phyloP scores from a whole-genome alignment of 805 yeast species.

The Naumovozyma castellii region DNA sequence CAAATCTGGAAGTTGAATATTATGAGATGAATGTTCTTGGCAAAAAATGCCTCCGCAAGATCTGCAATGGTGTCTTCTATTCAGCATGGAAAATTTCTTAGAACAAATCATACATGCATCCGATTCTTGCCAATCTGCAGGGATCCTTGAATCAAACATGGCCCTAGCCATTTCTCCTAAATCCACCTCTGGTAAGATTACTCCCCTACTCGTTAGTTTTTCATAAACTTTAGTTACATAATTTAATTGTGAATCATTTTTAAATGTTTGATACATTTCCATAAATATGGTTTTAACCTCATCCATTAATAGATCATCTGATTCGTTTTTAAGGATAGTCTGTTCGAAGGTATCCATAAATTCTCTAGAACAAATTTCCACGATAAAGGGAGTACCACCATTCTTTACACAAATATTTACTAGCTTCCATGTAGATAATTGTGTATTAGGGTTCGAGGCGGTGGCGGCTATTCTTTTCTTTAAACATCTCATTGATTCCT shows the following conservation, averaged over 20 bases:
- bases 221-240: conserved; percentile 57
- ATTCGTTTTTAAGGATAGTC: conserved; percentile 30
- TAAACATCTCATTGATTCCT: conserved; percentile 75
- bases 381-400: conserved; percentile 78
- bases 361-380: conserved; percentile 72
- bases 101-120: conserved; percentile 94
- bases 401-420: conserved; percentile 85
- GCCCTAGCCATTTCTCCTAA: conserved; percentile 30
- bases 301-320: conserved; percentile 46
- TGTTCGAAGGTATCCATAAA: conserved; percentile 69
- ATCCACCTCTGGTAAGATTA: conserved; percentile 47
- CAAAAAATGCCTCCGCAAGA: conserved; percentile 94
- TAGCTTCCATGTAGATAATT: conserved; percentile 63
- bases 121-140: conserved; percentile 96
- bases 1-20: conserved; percentile 61
- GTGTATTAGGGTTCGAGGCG: conserved; percentile 64
- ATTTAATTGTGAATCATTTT: conserved; percentile 52
- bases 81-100: conserved; percentile 64
- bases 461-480: conserved; percentile 60
- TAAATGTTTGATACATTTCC: conserved; percentile 69
- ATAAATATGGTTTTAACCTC: conserved; percentile 57
- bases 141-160: conserved; percentile 79
- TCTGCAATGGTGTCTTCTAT: conserved; percentile 92
- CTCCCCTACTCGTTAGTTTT: conserved; percentile 52
- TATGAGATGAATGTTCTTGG: conserved; percentile 72